Evolutionary conservation across 2,329 filamentous ascomycete species (phyloP).

Genomic region (Pezicula neosporulosa): DNA sequence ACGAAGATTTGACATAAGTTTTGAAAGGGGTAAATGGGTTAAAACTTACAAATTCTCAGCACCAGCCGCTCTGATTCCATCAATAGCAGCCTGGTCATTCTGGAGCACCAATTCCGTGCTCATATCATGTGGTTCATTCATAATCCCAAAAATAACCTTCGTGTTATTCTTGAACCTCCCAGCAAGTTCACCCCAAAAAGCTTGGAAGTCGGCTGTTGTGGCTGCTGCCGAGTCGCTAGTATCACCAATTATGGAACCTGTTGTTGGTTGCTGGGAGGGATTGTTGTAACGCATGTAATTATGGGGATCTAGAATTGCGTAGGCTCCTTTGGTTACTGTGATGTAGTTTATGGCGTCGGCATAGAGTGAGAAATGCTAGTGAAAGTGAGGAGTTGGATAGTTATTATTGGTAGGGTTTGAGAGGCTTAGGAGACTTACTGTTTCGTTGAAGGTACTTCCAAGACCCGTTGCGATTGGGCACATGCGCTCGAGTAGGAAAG

Average conservation of each 20-base stretch:
- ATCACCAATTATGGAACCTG: slow-evolving; percentile 47
- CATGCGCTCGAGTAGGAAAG: slow-evolving; percentile 49
- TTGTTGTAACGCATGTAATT: slow-evolving; percentile 54
- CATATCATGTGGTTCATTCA: slow-evolving; percentile 48
- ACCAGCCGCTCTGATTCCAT: slow-evolving; percentile 38
- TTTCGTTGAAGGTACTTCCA: slow-evolving; percentile 46
- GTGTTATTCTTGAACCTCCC: slow-evolving; percentile 40
- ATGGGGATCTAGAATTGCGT: slow-evolving; percentile 47
- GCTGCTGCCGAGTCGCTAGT: slow-evolving; percentile 39
- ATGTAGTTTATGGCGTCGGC: slow-evolving; percentile 47
- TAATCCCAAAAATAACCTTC: slow-evolving; percentile 47
- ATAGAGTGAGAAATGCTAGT: slow-evolving; percentile 38
- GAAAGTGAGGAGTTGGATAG: not conserved
- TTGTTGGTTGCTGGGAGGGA: slow-evolving; percentile 43
- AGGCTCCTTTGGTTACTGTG: slow-evolving; percentile 40
- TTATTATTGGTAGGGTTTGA: no score
- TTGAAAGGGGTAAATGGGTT: not conserved
- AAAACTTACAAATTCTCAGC: slow-evolving; percentile 36
- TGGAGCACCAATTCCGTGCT: slow-evolving; percentile 38
- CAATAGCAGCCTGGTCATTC: slow-evolving; percentile 45
- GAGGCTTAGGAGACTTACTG: slow-evolving; percentile 20
- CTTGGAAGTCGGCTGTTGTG: slow-evolving; percentile 42
- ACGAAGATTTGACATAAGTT: no score
- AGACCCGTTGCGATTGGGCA: slow-evolving; percentile 42
- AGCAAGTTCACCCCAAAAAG: slow-evolving; percentile 47